phyloP scores from a whole-genome alignment of 371 early-diverging fungal species.

The Mortierella polycephala region DNA sequence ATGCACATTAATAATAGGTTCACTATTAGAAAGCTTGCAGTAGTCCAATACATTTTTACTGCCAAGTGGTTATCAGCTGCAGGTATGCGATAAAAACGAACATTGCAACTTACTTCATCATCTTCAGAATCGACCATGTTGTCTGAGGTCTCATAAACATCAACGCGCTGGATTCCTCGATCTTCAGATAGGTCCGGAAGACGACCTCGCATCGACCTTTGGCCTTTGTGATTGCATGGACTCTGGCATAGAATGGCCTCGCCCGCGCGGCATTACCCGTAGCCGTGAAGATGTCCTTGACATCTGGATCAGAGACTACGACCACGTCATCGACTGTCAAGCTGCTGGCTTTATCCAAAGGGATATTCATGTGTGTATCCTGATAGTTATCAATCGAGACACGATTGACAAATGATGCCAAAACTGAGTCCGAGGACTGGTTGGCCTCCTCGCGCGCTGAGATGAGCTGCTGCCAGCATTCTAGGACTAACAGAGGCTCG shows the following conservation, averaged over 20 bases:
- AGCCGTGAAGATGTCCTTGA: conserved; percentile 32
- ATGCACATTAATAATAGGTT: not conserved
- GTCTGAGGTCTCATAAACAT: conserved; percentile 49
- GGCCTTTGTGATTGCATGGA: conserved; percentile 58
- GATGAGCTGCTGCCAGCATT: conserved; percentile 86
- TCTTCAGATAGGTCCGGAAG: conserved; percentile 55
- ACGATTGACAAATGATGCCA: conserved; percentile 62
- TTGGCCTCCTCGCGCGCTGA: conserved; percentile 75
- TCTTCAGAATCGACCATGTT: conserved; percentile 57
- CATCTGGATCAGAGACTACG: conserved; percentile 36
- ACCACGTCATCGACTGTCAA: conserved; percentile 40
- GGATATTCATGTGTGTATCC: conserved; percentile 68
- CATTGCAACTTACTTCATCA: conserved; percentile 55
- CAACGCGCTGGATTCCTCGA: conserved; percentile 53
- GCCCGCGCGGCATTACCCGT: conserved; percentile 28
- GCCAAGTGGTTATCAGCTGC: too few species aligned
- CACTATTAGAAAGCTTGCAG: too few species aligned
- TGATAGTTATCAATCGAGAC: conserved; percentile 81
- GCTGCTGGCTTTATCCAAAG: conserved; percentile 39
- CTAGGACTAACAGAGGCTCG: conserved; percentile 86
- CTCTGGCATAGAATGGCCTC: conserved; percentile 69
- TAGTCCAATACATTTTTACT: too few species aligned
- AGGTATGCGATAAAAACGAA: conserved; percentile 11
- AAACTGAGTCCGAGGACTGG: conserved; percentile 57
- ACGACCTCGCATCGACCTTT: conserved; percentile 58